Conservation (phyloP, 2,329 filamentous ascomycete species). For the Neoascochyta sp. region DNA sequence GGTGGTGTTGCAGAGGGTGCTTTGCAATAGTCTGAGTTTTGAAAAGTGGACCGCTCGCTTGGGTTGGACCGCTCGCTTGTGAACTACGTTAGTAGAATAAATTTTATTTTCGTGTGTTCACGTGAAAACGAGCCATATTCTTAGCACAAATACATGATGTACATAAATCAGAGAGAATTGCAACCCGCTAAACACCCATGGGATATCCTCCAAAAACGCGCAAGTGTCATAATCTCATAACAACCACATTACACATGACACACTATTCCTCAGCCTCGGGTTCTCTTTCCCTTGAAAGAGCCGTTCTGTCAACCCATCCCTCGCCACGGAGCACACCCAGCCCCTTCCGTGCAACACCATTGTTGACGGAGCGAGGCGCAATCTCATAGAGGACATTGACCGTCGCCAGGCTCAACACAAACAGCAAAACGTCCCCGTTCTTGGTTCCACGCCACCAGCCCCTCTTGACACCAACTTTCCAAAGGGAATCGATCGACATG, state of each 20-base stretch:
- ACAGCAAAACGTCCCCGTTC: constrained; percentile 80
- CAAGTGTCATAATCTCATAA: too few species aligned
- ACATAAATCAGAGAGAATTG: too few species aligned
- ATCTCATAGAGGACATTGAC: constrained; percentile 75
- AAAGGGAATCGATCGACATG: constrained; percentile 75
- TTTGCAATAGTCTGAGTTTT: too few species aligned
- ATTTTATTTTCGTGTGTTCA: too few species aligned
- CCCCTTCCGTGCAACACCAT: constrained; percentile 65
- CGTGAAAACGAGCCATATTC: too few species aligned
- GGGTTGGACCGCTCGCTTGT: too few species aligned
- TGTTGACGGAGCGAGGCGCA: constrained; percentile 64
- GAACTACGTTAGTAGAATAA: too few species aligned
- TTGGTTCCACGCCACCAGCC: constrained; percentile 80
- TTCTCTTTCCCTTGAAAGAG: constrained; percentile 8
- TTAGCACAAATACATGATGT: too few species aligned
- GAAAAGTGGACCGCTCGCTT: too few species aligned
- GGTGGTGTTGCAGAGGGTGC: too few species aligned
- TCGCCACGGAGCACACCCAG: constrained; percentile 72
- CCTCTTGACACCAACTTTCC: constrained; percentile 91
- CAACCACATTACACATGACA: constrained; percentile 2
- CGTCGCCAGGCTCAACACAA: constrained; percentile 73
- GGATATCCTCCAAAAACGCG: too few species aligned
- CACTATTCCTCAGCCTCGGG: constrained; percentile 7
- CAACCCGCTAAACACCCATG: too few species aligned
- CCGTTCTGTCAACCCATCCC: constrained; percentile 65